These are phyloP conservation scores for Cyberlindnera saturnus DNA, from an alignment of 805 yeast species.

Conservation along the genomic window DNA sequence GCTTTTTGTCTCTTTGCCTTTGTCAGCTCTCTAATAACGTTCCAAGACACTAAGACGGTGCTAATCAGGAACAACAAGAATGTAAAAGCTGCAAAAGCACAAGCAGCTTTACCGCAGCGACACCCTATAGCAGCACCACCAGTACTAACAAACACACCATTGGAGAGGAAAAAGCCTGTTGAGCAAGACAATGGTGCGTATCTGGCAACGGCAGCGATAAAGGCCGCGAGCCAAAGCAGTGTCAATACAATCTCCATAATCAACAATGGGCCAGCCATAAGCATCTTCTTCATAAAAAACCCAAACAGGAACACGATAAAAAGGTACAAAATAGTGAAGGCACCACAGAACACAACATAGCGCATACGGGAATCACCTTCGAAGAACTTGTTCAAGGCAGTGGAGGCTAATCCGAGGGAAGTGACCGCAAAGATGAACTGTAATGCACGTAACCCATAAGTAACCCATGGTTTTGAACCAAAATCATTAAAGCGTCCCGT, in stretches of 20 bases:
- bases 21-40: slow-evolving; percentile 22
- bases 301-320: slow-evolving; percentile 18
- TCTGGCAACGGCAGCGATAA: slow-evolving; percentile 27
- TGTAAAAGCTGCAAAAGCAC: slow-evolving; percentile 11
- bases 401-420: slow-evolving; percentile 25
- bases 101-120: slow-evolving; percentile 10
- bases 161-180: too few relatives aligned
- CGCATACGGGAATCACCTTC: slow-evolving; percentile 26
- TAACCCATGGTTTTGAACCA: slow-evolving; percentile 6
- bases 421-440: slow-evolving; percentile 25
- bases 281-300: slow-evolving; percentile 13
- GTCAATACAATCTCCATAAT: slow-evolving; percentile 24
- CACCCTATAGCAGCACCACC: slow-evolving; percentile 4
- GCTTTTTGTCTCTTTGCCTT: neutral
- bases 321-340: slow-evolving; percentile 25
- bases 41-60: slow-evolving; percentile 20
- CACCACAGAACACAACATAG: slow-evolving; percentile 25
- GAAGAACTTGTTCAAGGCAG: slow-evolving; percentile 20
- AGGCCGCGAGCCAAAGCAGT: slow-evolving; percentile 29
- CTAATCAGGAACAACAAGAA: slow-evolving; percentile 25
- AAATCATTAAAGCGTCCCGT: neutral
- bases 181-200: slow-evolving; percentile 26
- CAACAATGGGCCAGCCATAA: slow-evolving; percentile 24
- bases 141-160: neutral
- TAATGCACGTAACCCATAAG: slow-evolving; percentile 14